phyloP scores from a whole-genome alignment of 495 filamentous ascomycete species.

The Penicillium desertorum region DNA sequence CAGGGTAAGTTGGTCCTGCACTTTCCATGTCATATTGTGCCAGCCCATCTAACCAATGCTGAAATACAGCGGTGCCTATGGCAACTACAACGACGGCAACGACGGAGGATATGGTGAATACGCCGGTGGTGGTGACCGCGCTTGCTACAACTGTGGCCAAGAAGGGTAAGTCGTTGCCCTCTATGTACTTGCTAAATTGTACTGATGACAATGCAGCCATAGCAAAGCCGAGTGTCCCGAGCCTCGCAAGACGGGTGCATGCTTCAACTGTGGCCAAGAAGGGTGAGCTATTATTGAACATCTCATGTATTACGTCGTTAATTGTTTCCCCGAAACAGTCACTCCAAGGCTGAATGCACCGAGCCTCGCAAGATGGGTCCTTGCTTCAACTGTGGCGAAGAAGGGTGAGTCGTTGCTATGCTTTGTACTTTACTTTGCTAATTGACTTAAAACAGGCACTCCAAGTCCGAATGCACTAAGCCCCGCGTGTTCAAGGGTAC shows the following conservation, averaged over 20 bases:
- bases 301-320: neutral
- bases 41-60: neutral
- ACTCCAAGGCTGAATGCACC: conserved; percentile 13
- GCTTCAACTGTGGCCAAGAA: conserved; percentile 77
- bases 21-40: conserved; percentile 22
- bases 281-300: conserved; percentile 51
- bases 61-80: neutral
- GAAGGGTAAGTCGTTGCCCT: conserved; percentile 53
- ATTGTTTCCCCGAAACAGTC: neutral
- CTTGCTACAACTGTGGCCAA: conserved; percentile 80
- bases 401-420: conserved; percentile 9
- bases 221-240: conserved; percentile 12
- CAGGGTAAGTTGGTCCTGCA: conserved; percentile 28
- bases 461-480: conserved; percentile 67
- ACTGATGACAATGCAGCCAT: conserved; percentile 6
- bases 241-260: conserved; percentile 37
- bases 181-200: neutral
- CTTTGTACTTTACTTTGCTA: neutral
- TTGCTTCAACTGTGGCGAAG: conserved; percentile 24
- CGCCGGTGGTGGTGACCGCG: conserved; percentile 16
- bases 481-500: conserved; percentile 62
- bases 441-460: conserved; percentile 31
- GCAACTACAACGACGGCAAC: neutral
- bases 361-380: conserved; percentile 5
- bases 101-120: neutral